Evolutionary conservation across 352 stramenopile genomes (phyloP), one percentile per base, ranked within the genome.

Genomic region (Phytophthora pinifolia): DNA sequence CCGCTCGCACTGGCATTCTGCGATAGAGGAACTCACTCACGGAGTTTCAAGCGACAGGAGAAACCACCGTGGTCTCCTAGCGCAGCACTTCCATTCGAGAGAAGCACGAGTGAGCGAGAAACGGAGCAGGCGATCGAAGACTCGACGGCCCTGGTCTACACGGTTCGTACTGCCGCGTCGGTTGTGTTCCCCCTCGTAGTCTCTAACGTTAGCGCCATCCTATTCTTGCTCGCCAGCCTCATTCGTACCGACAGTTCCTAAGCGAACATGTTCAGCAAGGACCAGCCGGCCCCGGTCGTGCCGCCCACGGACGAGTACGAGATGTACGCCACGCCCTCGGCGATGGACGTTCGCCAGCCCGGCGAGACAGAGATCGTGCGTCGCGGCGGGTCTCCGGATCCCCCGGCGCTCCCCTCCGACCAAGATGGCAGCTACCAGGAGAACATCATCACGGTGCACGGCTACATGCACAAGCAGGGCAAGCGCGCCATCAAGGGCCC

Each of bases 381-480:
- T 39, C 65, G 70, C 14, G 62, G 70, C 22, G 61, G 64, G 49
- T 12, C 74, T 38, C 5, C 43, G 15, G 42, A 62, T 17, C 48
- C 51, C 25, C 35, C 70, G 62, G 57, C 58, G 62, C 46, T 65
- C 29, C 61, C 70, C 20, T 72, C 69, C 8, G 62, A 86, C 35
- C 52, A 58, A 15, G 43, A 34, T 13, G 50, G 52, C 15, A 74
- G 65, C 37, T 67, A 75, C 33, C 77, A 89, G 59, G 76, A 79
- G 20, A 94, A 94, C 67, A 84, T 94, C 66, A 94, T 94, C 54
- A 88, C 82, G 39, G 83, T 94, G 36, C 85, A 94, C 61, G 85
- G 85, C 46, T 94, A 92, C 72, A 78, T 94, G 75, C 83, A 94
- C 85, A 94, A 94, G 65, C 85, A 94, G 62, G 85, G 82, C 57